Percentiles rank a stretch among this genome's conserved stretches.
Evolutionary conservation across 1,284 basidiomycete species (phyloP).

Genomic region (Ganoderma meredithae): DNA sequence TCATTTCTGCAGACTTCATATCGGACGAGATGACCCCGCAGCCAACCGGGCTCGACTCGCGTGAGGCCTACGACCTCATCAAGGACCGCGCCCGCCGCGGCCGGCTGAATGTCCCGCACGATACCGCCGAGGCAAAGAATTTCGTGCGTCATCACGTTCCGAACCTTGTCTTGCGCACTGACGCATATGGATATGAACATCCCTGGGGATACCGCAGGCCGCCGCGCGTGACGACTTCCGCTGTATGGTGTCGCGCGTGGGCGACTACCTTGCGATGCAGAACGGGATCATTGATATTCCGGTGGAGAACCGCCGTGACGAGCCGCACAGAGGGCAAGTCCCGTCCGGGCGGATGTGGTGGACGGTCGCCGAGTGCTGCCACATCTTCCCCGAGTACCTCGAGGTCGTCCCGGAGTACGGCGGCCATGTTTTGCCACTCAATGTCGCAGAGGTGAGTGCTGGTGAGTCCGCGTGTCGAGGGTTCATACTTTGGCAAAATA

Average conservation of each 20-base stretch:
- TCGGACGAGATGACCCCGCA: neutral
- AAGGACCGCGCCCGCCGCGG: neutral
- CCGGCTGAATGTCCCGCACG: neutral
- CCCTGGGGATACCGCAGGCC: neutral
- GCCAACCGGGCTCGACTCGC: neutral
- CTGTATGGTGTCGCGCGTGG: neutral
- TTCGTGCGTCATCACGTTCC: neutral
- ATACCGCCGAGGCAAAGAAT: neutral
- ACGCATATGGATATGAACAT: no score
- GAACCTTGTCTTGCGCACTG: no score
- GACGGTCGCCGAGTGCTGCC: neutral
- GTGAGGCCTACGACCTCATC: neutral
- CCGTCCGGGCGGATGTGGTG: no score
- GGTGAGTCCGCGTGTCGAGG: no score
- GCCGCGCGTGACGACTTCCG: neutral
- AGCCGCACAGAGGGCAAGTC: no score
- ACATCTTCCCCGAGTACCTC: neutral
- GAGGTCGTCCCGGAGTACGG: neutral
- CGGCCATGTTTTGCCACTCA: neutral
- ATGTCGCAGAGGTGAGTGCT: neutral
- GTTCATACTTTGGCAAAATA: no score
- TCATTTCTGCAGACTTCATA: neutral
- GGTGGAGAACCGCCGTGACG: no score
- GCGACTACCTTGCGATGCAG: neutral
- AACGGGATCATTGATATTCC: neutral